Evolutionary conservation across 208 protist species (phyloP), one percentile per base, ranked within the genome.

Genomic region (Giardia muris): DNA sequence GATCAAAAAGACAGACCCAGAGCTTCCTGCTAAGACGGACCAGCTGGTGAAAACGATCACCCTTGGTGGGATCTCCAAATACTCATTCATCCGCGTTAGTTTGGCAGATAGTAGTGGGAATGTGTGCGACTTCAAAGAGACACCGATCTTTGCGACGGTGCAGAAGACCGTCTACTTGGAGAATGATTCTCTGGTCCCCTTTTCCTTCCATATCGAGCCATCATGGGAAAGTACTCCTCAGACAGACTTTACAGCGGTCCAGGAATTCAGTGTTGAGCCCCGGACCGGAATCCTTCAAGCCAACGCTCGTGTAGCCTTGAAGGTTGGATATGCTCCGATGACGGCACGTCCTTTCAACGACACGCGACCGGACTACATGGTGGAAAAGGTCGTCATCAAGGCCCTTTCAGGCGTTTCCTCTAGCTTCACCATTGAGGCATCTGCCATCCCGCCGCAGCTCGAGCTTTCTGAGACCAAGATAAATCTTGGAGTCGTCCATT

Each of bases 111-210:
- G 1, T 43, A 39, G 2, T 4, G 45, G 45, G 42, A 2, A 0
- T 1, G 10, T 47, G 48, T 2, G n/a, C 44, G 2, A n/a, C 44
- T 90, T 90, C n/a, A 90, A 2, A 2, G n/a, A 90, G 4, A 90
- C 87, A 4, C 1, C 87, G 19, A 2, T 90, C 2, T 47, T 90
- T 47, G 0, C 1, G 0, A 45, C n/a, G 2, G 45, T 10, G n/a
- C 30, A 43, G 43, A 90, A 90, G 45, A 1, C 42, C n/a, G 87
- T 90, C 4, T 47, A 47, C 87, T 47, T 90, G 1, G 87, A 47
- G n/a, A 90, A 90, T 47, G 87, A 90, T n/a, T 90, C 87, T 1
- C n/a, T 30, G 2, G 87, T 90, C 30, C 2, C 42, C 45, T 2
- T 2, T 1, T 47, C 10, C 43, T 90, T 90, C 87, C 42, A 2